These are phyloP conservation scores for Pseudocercospora crystallina DNA, from an alignment of 2,329 filamentous ascomycete species.

Conservation along the genomic window DNA sequence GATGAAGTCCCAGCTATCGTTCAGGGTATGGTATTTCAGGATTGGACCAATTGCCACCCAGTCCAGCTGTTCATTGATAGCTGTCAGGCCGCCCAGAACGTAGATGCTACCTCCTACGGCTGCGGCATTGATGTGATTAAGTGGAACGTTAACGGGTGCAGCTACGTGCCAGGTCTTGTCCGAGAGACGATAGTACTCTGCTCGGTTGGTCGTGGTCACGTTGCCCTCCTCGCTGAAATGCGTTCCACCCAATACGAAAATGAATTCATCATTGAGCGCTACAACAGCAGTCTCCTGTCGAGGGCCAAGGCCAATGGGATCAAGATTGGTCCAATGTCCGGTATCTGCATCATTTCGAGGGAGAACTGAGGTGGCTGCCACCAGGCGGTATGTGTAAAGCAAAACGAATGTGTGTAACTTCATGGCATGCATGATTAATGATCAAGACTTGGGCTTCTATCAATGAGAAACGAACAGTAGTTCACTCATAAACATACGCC, in stretches of 20 bases:
- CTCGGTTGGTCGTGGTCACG: not conserved
- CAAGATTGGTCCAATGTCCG: not conserved
- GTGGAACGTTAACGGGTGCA: not conserved
- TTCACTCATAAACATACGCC: too few species aligned
- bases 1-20: not conserved
- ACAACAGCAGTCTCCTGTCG: slow-evolving; percentile 11
- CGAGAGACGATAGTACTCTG: slow-evolving; percentile 6
- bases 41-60: slow-evolving; percentile 4
- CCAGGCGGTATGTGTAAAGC: too few species aligned
- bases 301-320: not conserved
- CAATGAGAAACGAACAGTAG: too few species aligned
- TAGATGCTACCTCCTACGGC: slow-evolving; percentile 4
- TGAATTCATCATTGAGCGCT: not conserved
- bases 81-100: slow-evolving; percentile 6
- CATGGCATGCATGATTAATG: too few species aligned
- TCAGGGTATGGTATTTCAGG: not conserved
- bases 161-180: slow-evolving; percentile 8
- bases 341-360: too few species aligned
- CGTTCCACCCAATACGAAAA: slow-evolving; percentile 10
- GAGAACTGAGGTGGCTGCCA: too few species aligned
- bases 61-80: not conserved
- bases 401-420: too few species aligned
- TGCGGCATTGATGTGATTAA: slow-evolving; percentile 11
- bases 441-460: too few species aligned
- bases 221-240: too few species aligned